Percentiles rank a stretch among this genome's conserved stretches.
Conservation (phyloP, 2,329 filamentous ascomycete species). For the Cladosporium sphaerospermum region DNA sequence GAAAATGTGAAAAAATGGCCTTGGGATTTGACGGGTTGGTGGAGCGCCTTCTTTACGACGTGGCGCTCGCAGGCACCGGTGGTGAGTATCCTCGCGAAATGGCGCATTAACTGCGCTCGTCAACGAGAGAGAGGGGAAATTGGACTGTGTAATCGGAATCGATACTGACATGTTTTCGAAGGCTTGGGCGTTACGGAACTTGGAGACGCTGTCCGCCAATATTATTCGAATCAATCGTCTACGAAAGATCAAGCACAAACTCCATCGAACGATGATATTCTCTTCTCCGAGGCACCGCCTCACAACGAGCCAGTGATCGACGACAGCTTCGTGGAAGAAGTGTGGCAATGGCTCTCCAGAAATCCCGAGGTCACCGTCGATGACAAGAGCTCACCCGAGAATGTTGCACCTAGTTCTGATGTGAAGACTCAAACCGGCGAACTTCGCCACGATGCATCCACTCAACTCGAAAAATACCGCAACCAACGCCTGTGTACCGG, state of each 20-base stretch:
- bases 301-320: constrained; percentile 34
- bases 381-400: constrained; percentile 35
- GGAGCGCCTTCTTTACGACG: constrained; percentile 52
- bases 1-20: constrained; percentile 10
- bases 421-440: constrained; percentile 13
- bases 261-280: constrained; percentile 12
- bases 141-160: too few relatives aligned
- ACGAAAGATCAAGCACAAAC: neutral
- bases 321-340: constrained; percentile 45
- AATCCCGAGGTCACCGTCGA: constrained; percentile 52
- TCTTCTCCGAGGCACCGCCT: constrained; percentile 23
- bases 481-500: constrained; percentile 44
- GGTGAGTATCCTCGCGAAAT: constrained; percentile 39
- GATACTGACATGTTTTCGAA: neutral
- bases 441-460: constrained; percentile 4
- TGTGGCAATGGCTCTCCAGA: constrained; percentile 53
- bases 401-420: constrained; percentile 36
- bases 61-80: constrained; percentile 52
- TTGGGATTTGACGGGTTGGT: constrained; percentile 50
- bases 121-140: too few relatives aligned
- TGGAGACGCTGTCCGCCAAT: constrained; percentile 2
- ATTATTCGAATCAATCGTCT: constrained; percentile 1
- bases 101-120: too few relatives aligned
- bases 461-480: constrained; percentile 1
- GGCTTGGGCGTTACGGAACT: constrained; percentile 8